Percentiles rank a stretch among this genome's conserved stretches.
These are phyloP conservation scores for Sugiyamaella grinbergsii DNA, from an alignment of 1,139 yeast species.

Conservation along the genomic window DNA sequence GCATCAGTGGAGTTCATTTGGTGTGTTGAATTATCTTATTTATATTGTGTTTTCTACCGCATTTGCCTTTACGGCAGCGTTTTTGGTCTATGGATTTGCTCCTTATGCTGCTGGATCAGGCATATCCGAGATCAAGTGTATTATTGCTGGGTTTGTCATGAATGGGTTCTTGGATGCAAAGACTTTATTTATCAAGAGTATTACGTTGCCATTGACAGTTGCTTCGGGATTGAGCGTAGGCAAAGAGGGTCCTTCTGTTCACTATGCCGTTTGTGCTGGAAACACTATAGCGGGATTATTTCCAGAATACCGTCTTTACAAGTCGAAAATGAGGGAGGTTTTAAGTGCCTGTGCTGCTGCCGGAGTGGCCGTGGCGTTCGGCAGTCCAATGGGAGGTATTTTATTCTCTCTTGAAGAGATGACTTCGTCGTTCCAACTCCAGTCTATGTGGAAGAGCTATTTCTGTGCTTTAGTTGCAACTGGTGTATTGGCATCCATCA, in stretches of 20 bases:
- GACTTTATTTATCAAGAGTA: slow-evolving; percentile 72
- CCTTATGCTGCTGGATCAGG: slow-evolving; percentile 98
- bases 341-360: slow-evolving; percentile 89
- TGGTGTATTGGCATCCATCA: slow-evolving; percentile 64
- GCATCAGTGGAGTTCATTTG: slow-evolving; percentile 42
- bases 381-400: slow-evolving; percentile 94
- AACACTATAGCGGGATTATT: slow-evolving; percentile 62
- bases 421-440: slow-evolving; percentile 66
- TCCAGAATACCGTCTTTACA: slow-evolving; percentile 46
- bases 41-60: slow-evolving; percentile 61
- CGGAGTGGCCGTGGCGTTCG: slow-evolving; percentile 92
- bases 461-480: slow-evolving; percentile 91
- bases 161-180: slow-evolving; percentile 73
- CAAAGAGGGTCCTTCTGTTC: slow-evolving; percentile 85
- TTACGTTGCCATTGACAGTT: slow-evolving; percentile 84
- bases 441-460: slow-evolving; percentile 88
- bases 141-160: slow-evolving; percentile 86
- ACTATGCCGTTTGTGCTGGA: slow-evolving; percentile 83
- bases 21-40: slow-evolving; percentile 54
- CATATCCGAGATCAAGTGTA: slow-evolving; percentile 93
- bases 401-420: slow-evolving; percentile 83
- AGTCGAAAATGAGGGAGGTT: slow-evolving; percentile 53
- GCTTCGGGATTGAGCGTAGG: slow-evolving; percentile 81
- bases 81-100: slow-evolving; percentile 68
- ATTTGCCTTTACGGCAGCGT: slow-evolving; percentile 67